Percentiles rank a stretch among this genome's conserved stretches.
Evolutionary conservation across 768 basidiomycete genomes (phyloP).

Genomic region (Lentinula boryana): DNA sequence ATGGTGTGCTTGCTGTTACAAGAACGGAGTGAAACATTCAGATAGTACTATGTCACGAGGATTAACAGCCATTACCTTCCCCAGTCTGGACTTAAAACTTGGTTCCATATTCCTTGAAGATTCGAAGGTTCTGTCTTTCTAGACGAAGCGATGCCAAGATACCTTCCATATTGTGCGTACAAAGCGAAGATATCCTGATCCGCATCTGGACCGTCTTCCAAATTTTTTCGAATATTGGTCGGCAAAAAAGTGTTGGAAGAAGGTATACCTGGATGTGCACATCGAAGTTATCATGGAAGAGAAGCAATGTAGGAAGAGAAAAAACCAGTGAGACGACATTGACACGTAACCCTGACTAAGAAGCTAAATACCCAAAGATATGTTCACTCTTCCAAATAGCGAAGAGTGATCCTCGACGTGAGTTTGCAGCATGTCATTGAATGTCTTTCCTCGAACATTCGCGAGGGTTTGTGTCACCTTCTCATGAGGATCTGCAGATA

Average conservation of each 20-base stretch:
- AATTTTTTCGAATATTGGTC: conserved; percentile 1
- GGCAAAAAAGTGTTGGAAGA: conserved; percentile 3
- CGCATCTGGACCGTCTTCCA: conserved; percentile 5
- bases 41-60: neutral
- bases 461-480: neutral
- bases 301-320: neutral
- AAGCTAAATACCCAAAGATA: conserved; percentile 5
- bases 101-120: conserved; percentile 13
- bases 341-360: neutral
- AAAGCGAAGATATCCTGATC: conserved; percentile 7
- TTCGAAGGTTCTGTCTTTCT: conserved; percentile 6
- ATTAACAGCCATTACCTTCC: too few species aligned
- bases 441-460: conserved; percentile 3
- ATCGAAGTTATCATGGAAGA: neutral
- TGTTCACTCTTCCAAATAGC: conserved; percentile 5
- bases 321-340: neutral
- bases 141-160: conserved; percentile 8
- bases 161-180: conserved; percentile 6
- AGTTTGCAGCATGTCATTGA: neutral
- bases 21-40: neutral
- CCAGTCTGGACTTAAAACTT: conserved; percentile 8
- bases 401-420: conserved; percentile 7
- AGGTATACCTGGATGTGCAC: neutral
- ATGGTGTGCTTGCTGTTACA: conserved; percentile 11
- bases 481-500: conserved; percentile 5